Conservation (phyloP, 139 green algal species). For the Auxenochlorella protothecoides region DNA sequence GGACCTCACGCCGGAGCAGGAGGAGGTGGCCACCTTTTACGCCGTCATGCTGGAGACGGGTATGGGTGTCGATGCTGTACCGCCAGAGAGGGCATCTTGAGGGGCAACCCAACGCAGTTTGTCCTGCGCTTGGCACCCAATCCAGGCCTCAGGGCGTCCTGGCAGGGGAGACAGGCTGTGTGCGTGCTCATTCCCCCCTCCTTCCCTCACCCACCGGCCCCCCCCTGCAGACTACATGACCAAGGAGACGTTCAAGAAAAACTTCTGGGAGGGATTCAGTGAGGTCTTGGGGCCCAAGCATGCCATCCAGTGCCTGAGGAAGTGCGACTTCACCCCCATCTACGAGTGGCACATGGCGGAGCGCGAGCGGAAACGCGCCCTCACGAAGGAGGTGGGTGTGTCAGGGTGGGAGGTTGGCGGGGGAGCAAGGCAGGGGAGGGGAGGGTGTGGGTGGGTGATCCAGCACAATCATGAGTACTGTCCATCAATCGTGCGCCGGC, state of each 20-base stretch:
- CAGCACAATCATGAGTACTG: too few relatives aligned
- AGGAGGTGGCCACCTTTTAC: slow-evolving; percentile 92
- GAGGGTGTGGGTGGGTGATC: too few relatives aligned
- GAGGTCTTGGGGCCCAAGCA: slow-evolving; percentile 78
- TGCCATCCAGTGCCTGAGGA: slow-evolving; percentile 70
- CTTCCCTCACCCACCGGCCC: not conserved
- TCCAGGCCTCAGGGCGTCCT: too few relatives aligned
- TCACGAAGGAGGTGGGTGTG: slow-evolving; percentile 74
- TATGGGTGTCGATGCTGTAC: not conserved
- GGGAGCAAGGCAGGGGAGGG: too few relatives aligned
- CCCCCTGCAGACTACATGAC: slow-evolving; percentile 74
- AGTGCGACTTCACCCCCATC: slow-evolving; percentile 93
- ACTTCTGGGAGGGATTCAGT: slow-evolving; percentile 95
- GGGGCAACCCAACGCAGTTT: too few relatives aligned
- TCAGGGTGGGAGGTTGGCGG: not conserved
- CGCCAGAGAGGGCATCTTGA: too few relatives aligned
- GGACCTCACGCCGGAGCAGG: slow-evolving; percentile 69
- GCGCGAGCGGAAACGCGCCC: slow-evolving; percentile 82
- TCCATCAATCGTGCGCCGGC: too few relatives aligned
- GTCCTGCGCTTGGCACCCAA: too few relatives aligned
- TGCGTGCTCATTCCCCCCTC: not conserved
- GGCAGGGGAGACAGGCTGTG: too few relatives aligned
- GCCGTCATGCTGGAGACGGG: slow-evolving; percentile 90
- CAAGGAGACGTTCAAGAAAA: slow-evolving; percentile 81
- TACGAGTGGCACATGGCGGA: slow-evolving; percentile 76